Evolutionary conservation across 2,329 filamentous ascomycete species (phyloP), one percentile per base, ranked within the genome.

Genomic region (Neonectria magnoliae): DNA sequence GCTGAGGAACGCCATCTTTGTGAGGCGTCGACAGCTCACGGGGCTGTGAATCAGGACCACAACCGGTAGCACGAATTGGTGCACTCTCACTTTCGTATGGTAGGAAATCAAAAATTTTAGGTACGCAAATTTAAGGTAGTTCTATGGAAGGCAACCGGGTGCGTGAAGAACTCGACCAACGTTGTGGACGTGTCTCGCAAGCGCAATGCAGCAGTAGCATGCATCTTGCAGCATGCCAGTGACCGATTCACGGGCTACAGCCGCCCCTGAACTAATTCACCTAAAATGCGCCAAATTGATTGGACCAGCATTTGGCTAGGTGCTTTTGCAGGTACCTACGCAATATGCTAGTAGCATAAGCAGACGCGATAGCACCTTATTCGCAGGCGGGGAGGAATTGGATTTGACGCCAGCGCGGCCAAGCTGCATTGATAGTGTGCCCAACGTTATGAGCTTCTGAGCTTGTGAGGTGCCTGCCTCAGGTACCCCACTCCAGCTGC

Each of bases 401-500:
- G 33, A 7, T 16, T 14, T 16, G 33, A 36, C 33, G 33, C 33
- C 33, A 36, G 33, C 13, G 33, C 36, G 14, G 36, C 14, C 14
- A n/a, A 5, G 25, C 36, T 38, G 36, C 36, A 6, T 16, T 16
- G 13, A n/a, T n/a, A n/a, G 16, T 38, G 36, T 38, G 14, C 36
- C 13, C 36, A 38, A 38, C 36, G 14, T 38, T 10, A 27, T 31
- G 47, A 50, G 38, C 25, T 13, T 58, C n/a, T 47, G 33, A 36
- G 33, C 13, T 36, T n/a, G 36, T 20, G 44, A 13, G 56, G 42
- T 11, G 27, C 58, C 58, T 60, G 31, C 38, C 42, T 51, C 36
- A 55, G 56, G 44, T 64, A 64, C 61, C 61, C 52, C 44, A 60
- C 57, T 31, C 44, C 47, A 60, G 31, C 53, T 57, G 62, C 60